These are phyloP conservation scores for Immersiella caudata DNA, from an alignment of 495 filamentous ascomycete species.

Conservation along the genomic window DNA sequence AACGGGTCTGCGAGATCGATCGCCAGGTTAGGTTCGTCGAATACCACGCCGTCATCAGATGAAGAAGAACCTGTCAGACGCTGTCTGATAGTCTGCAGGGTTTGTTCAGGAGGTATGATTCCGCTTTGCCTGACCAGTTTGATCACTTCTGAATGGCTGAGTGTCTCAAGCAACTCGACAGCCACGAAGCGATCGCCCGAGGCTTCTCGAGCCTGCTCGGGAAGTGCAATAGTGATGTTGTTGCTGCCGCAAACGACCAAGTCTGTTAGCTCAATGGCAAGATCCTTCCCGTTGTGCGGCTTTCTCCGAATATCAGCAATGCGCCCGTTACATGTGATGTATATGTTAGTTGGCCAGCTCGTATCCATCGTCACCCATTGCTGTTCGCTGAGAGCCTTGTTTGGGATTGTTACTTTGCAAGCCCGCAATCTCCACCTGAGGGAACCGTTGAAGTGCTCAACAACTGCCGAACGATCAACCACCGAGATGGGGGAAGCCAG, in stretches of 20 bases:
- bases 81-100: slow-evolving; percentile 52
- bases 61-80: slow-evolving; percentile 44
- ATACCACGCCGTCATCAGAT: slow-evolving; percentile 70
- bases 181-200: slow-evolving; percentile 55
- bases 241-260: slow-evolving; percentile 59
- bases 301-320: slow-evolving; percentile 64
- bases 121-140: slow-evolving; percentile 39
- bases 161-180: slow-evolving; percentile 63
- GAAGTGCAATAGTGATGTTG: slow-evolving; percentile 56
- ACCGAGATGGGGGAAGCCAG: slow-evolving; percentile 26
- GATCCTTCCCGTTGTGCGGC: slow-evolving; percentile 70
- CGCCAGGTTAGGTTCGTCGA: slow-evolving; percentile 64
- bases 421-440: slow-evolving; percentile 46
- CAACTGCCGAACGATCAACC: slow-evolving; percentile 28
- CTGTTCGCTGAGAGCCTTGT: slow-evolving; percentile 33
- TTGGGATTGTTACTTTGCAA: slow-evolving; percentile 26
- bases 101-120: slow-evolving; percentile 39
- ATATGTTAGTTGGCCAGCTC: slow-evolving; percentile 72
- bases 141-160: slow-evolving; percentile 54
- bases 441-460: slow-evolving; percentile 41
- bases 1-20: slow-evolving; percentile 81
- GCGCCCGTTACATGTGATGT: slow-evolving; percentile 65
- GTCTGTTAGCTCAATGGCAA: slow-evolving; percentile 72
- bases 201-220: slow-evolving; percentile 44
- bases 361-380: slow-evolving; percentile 66